A percentile compares a stretch with the other conserved stretches of the same genome.
phyloP scores from a whole-genome alignment of 2,329 filamentous ascomycete genomes.

The Cercospora sesami region DNA sequence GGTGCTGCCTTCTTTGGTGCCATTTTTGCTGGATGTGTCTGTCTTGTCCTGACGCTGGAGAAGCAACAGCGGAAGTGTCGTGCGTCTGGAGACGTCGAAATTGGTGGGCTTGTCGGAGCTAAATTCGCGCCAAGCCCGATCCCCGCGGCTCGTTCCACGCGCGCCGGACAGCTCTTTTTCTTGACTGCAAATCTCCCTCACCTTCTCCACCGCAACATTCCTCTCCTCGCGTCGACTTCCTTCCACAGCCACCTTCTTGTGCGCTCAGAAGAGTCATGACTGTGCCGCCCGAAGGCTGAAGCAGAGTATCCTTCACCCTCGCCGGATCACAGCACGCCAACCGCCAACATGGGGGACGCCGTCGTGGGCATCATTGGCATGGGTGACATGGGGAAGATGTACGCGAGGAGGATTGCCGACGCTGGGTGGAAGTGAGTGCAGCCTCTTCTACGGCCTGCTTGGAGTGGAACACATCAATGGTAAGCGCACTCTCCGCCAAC shows the following conservation, averaged over 20 bases:
- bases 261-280: constrained; percentile 11
- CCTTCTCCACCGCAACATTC: constrained; percentile 11
- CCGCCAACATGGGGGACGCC: constrained; percentile 62
- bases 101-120: constrained; percentile 17
- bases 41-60: constrained; percentile 32
- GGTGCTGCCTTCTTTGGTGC: constrained; percentile 87
- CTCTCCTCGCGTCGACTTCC: background rate
- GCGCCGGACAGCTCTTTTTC: background rate
- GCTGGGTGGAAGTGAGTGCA: constrained; percentile 90
- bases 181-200: constrained; percentile 15
- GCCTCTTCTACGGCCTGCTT: constrained; percentile 17
- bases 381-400: constrained; percentile 99
- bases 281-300: constrained; percentile 16
- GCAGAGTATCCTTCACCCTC: constrained; percentile 8
- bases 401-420: constrained; percentile 80
- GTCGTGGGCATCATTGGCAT: constrained; percentile 94
- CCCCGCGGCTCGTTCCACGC: background rate
- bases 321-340: constrained; percentile 9
- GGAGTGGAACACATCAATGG: constrained; percentile 29
- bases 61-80: constrained; percentile 4
- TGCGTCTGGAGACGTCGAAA: constrained; percentile 12
- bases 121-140: constrained; percentile 21
- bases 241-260: background rate
- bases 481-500: constrained; percentile 36
- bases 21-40: constrained; percentile 60